Base-by-base conservation (phyloP, 2,329 filamentous ascomycete genomes). In the Furcasterigmium sp. region DNA sequence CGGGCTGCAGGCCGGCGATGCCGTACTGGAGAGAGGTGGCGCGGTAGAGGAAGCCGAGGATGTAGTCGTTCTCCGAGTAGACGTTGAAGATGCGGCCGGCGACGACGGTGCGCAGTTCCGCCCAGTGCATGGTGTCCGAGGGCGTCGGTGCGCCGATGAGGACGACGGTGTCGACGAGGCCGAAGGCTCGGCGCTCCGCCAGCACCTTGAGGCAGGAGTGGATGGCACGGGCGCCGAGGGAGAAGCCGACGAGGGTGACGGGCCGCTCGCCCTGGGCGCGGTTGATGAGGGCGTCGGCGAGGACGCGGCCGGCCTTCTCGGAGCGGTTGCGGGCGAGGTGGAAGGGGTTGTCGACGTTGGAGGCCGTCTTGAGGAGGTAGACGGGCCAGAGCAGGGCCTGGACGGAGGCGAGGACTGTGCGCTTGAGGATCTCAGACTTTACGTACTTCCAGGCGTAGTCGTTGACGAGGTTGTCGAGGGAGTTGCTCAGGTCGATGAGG, bases 11-110 rank as follows among this genome's bases (percentile, higher is more conserved):
- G 0, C 91, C 91, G 0, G 90, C 90, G 34, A 95, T 80, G 4
- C 91, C 91, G 32, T 87, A 76, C 50, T 93, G 85, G 21, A 95
- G 77, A 46, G 84, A 90, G 32, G 86, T 89, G 3, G 88, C 84
- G 36, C 91, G 82, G 61, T 96, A 95, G 15, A 95, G 70, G 58
- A 95, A 91, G 1, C 82, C 90, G 1, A 96, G 79, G 25, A 96
- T 82, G 56, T 88, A 87, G 62, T 96, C 91, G 47, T 93, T 91
- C 41, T 84, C 81, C 2, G 87, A 91, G 64, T 85, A 95, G 8
- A 91, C 88, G 53, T 96, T 96, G 53, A 95, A 85, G 8, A 95
- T 74, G 45, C 85, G 78, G 3, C 91, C 90, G 2, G 84, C 80
- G 1, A 95, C 89, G 1, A 91, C 87, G 36, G 78, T 80, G 23